These are phyloP conservation scores for Kwoniella mangroviensis DNA, from an alignment of 768 basidiomycete species.

Conservation along the genomic window DNA sequence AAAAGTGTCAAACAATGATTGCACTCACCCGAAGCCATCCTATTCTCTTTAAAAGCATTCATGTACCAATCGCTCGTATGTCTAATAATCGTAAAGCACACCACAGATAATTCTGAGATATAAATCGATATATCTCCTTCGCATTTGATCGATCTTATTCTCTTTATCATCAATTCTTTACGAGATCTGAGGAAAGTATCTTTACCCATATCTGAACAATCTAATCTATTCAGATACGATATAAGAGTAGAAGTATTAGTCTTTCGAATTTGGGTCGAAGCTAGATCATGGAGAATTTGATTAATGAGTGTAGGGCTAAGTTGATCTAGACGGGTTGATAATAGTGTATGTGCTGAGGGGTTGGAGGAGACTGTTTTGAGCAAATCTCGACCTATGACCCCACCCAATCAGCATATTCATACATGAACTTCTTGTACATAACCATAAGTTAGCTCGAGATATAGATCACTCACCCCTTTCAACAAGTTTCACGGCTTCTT, in stretches of 20 bases:
- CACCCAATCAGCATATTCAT: constrained; percentile 1
- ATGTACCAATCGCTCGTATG: constrained; percentile 99
- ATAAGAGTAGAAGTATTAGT: constrained; percentile 73
- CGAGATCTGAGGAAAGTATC: constrained; percentile 81
- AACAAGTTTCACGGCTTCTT: constrained; percentile 78
- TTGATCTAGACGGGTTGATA: constrained; percentile 66
- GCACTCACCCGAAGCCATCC: constrained; percentile 82
- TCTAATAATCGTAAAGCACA: constrained; percentile 91
- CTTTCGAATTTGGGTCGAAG: constrained; percentile 77
- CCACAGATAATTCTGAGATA: constrained; percentile 81
- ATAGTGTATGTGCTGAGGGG: constrained; percentile 37
- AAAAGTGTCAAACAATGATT: background rate
- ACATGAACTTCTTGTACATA: background rate
- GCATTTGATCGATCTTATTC: constrained; percentile 84
- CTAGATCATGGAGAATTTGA: constrained; percentile 74
- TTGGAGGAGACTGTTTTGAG: constrained; percentile 58
- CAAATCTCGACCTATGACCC: constrained; percentile 39
- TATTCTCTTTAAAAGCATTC: constrained; percentile 92
- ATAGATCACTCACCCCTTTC: constrained; percentile 68
- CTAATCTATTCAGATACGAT: constrained; percentile 72
- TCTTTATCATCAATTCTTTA: constrained; percentile 70
- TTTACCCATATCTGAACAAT: constrained; percentile 76
- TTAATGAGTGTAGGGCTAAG: constrained; percentile 72
- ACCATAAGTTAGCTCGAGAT: background rate
- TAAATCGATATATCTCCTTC: constrained; percentile 87